Evolutionary conservation across 2,329 filamentous ascomycete species (phyloP), one percentile per base, ranked within the genome.

Genomic region (Chalara sp.): DNA sequence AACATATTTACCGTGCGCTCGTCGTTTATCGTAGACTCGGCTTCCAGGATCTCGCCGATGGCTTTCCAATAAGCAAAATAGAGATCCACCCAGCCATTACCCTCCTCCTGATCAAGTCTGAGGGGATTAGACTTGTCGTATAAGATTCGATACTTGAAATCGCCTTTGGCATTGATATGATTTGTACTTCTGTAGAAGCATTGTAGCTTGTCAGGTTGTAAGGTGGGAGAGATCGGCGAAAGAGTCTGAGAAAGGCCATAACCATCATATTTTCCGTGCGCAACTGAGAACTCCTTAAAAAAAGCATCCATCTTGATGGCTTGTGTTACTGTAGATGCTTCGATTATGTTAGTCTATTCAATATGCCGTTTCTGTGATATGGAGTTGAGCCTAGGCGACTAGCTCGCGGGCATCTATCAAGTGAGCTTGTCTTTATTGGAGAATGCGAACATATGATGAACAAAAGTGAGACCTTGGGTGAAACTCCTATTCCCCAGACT

Each of bases 11-110:
- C 63, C 61, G 61, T 64, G 46, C 53, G 47, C 50, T 63, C 61
- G 13, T 53, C 47, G 42, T 58, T 59, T 2, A 53, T 60, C 56
- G 75, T 70, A 53, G 83, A 79, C 52, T 87, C 79, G 8, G 80
- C 79, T 11, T 78, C 78, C 48, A 93, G 69, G 31, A 96, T 78
- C 60, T 88, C 84, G 32, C 83, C 84, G 39, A 87, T 71, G 29
- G 88, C 87, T 61, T 86, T 89, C 89, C 91, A 96, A 65, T 91
- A 96, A 21, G 81, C 76, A 35, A 78, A 73, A 64, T 91, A 95
- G 32, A 97, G 83, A 39, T 96, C 91, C 0, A 85, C 75, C 93
- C 93, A 99, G n/a, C 84, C 85, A 52, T 77, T 79, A 29, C 81
- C 73, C 70, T 96, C 89, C 40, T 83, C 78, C 40, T 42, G 30